Evolutionary conservation across 257 asterid genomes (phyloP).

Genomic region (Anisodus acutangulus): DNA sequence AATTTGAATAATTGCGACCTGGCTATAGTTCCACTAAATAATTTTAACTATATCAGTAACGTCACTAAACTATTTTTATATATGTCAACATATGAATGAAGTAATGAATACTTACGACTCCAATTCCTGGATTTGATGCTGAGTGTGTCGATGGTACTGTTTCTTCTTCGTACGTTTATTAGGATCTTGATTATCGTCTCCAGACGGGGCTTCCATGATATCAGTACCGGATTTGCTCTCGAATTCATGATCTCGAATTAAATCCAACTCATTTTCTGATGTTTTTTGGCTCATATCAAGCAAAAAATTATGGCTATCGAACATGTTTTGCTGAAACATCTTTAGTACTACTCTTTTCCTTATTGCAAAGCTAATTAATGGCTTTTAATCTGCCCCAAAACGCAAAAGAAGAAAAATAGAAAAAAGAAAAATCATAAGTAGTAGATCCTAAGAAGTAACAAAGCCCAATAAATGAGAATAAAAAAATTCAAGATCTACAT

Average conservation of each 20-base stretch:
- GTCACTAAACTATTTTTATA: not conserved
- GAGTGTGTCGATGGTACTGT: slow-evolving; percentile 81
- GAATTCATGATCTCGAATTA: slow-evolving; percentile 65
- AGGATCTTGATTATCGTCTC: slow-evolving; percentile 69
- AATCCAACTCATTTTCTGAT: slow-evolving; percentile 63
- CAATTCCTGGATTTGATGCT: slow-evolving; percentile 77
- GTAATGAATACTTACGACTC: slow-evolving; percentile 56
- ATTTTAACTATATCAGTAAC: not conserved
- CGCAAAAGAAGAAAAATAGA: not conserved
- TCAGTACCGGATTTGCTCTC: slow-evolving; percentile 72
- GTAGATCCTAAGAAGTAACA: not conserved
- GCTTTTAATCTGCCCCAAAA: slow-evolving; percentile 26
- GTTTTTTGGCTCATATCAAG: slow-evolving; percentile 61
- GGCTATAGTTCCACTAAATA: not conserved
- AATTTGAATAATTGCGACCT: not conserved
- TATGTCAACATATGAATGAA: not conserved
- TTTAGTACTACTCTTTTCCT: not conserved
- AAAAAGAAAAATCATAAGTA: not conserved
- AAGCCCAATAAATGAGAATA: slow-evolving; percentile 15
- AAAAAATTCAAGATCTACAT: not conserved
- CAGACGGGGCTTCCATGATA: slow-evolving; percentile 69
- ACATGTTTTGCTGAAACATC: slow-evolving; percentile 77
- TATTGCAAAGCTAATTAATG: not conserved
- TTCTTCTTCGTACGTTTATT: slow-evolving; percentile 69
- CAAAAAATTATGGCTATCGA: slow-evolving; percentile 62